Evolutionary conservation across 2,329 filamentous ascomycete species (phyloP), one percentile per base, ranked within the genome.

Genomic region (Alternaria sp.): DNA sequence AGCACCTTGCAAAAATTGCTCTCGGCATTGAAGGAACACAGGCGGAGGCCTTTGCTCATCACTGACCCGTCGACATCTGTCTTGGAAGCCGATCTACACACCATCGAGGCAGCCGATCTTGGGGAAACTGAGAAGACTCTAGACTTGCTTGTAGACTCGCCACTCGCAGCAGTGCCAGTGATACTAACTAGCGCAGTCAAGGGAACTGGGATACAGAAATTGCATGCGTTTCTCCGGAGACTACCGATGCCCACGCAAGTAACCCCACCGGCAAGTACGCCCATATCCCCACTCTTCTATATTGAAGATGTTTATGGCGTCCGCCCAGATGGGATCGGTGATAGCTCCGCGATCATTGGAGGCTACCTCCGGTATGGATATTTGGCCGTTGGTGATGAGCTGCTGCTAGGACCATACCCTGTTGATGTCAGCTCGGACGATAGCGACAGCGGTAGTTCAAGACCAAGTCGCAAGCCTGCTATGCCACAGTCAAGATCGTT

Each of bases 171-270:
- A 34, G 91, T 98, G 1, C 95, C 95, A 0, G 94, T 99, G 50
- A 81, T 97, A 1, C 84, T 98, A 59, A 94, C 93, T 4, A 97
- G 94, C 73, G 89, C 93, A 4, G 89, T 97, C 2, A 92, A 90
- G 67, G 95, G 94, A 0, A 89, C 86, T 12, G 94, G 95, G 0
- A 90, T 98, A 56, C 89, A 89, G 5, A 86, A 91, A 56, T 77
- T 97, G 22, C 95, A 98, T 80, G 92, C 93, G 18, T 84, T 98
- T 20, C 82, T 99, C 12, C 87, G 89, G 59, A 86, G 85, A 57
- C 83, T 99, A 41, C 94, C 94, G 0, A 52, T 73, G 22, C 83
- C 94, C 22, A 90, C 75, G 1, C 41, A 67, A 3, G 18, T 41
- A 25, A 40, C 59, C 4, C 58, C 25, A 34, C 49, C 90, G 7